Conservation (phyloP, 2,329 filamentous ascomycete genomes). For the Diaporthe vaccinii region DNA sequence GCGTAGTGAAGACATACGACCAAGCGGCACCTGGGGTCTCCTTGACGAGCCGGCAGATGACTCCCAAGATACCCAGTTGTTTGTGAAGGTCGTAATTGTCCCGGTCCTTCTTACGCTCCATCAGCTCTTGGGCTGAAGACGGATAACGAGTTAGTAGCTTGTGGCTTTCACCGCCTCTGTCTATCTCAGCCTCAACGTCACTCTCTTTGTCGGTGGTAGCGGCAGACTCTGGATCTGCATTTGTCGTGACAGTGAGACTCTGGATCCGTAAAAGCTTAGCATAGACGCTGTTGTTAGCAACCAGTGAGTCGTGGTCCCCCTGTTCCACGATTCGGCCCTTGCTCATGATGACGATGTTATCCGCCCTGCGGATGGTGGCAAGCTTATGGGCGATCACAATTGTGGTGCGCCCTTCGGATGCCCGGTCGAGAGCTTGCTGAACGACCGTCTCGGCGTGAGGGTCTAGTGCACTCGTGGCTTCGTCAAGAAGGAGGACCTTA, state of each 20-base stretch:
- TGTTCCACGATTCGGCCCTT: conserved; percentile 50
- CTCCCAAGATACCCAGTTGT: not conserved
- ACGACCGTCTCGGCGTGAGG: conserved; percentile 72
- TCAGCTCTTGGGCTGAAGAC: not conserved
- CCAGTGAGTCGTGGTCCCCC: conserved; percentile 45
- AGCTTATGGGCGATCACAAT: conserved; percentile 76
- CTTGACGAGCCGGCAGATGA: not conserved
- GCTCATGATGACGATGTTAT: conserved; percentile 55
- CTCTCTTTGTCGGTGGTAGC: conserved; percentile 33
- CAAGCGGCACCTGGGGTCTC: not conserved
- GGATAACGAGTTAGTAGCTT: not conserved
- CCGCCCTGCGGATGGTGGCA: conserved; percentile 63
- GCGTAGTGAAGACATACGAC: not conserved
- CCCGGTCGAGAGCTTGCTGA: conserved; percentile 42
- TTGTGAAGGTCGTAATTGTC: not conserved
- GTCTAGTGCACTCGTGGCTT: conserved; percentile 70
- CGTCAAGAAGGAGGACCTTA: conserved; percentile 54
- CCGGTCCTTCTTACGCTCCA: not conserved
- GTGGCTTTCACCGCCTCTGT: not conserved
- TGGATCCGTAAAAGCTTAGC: conserved; percentile 44
- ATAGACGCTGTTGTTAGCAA: conserved; percentile 43
- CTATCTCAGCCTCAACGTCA: not conserved
- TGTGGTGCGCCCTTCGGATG: conserved; percentile 73
- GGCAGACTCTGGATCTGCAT: not conserved
- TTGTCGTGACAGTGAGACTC: conserved; percentile 39